These are phyloP conservation scores for Solanum ossicruentum DNA, from an alignment of 257 asterid species.

Conservation along the genomic window DNA sequence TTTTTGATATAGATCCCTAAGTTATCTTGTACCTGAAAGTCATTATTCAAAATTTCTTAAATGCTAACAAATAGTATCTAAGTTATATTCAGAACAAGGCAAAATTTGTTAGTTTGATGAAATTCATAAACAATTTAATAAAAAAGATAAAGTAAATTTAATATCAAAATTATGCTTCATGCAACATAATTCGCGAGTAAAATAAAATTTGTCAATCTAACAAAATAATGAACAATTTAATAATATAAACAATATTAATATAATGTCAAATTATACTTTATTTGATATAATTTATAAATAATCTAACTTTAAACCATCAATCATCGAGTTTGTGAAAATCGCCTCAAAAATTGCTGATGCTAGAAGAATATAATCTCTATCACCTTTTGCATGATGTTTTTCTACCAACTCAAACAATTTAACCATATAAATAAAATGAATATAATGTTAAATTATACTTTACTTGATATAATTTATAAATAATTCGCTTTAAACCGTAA, in stretches of 20 bases:
- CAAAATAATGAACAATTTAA: background rate
- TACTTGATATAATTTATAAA: background rate
- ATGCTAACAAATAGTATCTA: too few species aligned
- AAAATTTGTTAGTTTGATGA: background rate
- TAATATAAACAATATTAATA: too few species aligned
- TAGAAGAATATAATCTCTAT: background rate
- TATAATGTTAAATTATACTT: too few species aligned
- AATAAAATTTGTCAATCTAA: background rate
- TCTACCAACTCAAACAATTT: background rate
- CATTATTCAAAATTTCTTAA: too few species aligned
- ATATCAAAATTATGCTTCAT: background rate
- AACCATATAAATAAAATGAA: too few species aligned
- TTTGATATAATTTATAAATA: background rate
- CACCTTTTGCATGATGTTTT: background rate
- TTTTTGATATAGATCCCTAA: too few species aligned
- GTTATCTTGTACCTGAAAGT: too few species aligned
- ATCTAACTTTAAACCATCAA: background rate
- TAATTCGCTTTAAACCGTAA: background rate
- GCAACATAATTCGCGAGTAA: background rate
- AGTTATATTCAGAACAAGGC: too few species aligned
- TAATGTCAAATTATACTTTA: too few species aligned
- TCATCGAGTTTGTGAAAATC: background rate
- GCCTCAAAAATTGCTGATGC: background rate
- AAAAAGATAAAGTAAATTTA: background rate
- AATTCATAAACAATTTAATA: background rate